Percentiles rank a stretch among this genome's conserved stretches.
These are phyloP conservation scores for Cytospora piceicola DNA, from an alignment of 2,329 filamentous ascomycete species.

Conservation along the genomic window DNA sequence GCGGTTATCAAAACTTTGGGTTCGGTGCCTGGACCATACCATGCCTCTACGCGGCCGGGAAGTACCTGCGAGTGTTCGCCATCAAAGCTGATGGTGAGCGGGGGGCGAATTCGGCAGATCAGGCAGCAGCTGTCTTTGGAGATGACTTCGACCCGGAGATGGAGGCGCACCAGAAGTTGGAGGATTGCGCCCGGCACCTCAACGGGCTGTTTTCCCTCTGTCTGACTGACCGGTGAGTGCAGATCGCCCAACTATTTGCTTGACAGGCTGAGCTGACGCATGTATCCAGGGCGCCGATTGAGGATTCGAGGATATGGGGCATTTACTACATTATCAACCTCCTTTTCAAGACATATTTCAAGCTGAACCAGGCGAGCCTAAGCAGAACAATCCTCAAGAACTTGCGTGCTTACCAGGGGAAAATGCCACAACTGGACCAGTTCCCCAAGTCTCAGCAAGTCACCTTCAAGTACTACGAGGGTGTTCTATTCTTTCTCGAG, in stretches of 20 bases:
- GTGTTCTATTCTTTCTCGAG: conserved; percentile 90
- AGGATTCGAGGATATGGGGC: conserved; percentile 96
- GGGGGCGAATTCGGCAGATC: conserved; percentile 44
- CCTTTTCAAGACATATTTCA: conserved; percentile 98
- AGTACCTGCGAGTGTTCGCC: conserved; percentile 84
- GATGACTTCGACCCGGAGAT: conserved; percentile 81
- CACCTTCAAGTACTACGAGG: conserved; percentile 95
- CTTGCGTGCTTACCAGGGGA: conserved; percentile 73
- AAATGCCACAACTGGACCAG: conserved; percentile 77
- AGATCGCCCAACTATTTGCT: background rate
- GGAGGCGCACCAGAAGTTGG: conserved; percentile 81
- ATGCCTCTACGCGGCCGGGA: conserved; percentile 84
- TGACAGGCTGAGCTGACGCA: background rate
- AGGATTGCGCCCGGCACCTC: conserved; percentile 87
- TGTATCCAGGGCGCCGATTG: conserved; percentile 68
- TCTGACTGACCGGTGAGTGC: conserved; percentile 78
- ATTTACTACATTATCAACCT: conserved; percentile 95
- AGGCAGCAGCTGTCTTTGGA: conserved; percentile 58
- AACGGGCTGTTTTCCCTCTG: conserved; percentile 93
- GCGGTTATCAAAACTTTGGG: conserved; percentile 75
- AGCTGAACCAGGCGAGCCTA: conserved; percentile 85
- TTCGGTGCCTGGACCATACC: conserved; percentile 93
- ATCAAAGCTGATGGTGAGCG: conserved; percentile 84
- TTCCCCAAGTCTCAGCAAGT: conserved; percentile 92
- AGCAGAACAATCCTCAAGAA: conserved; percentile 89